Conservation (phyloP, 164 flowering plant species). For the Berberis vulgaris region DNA sequence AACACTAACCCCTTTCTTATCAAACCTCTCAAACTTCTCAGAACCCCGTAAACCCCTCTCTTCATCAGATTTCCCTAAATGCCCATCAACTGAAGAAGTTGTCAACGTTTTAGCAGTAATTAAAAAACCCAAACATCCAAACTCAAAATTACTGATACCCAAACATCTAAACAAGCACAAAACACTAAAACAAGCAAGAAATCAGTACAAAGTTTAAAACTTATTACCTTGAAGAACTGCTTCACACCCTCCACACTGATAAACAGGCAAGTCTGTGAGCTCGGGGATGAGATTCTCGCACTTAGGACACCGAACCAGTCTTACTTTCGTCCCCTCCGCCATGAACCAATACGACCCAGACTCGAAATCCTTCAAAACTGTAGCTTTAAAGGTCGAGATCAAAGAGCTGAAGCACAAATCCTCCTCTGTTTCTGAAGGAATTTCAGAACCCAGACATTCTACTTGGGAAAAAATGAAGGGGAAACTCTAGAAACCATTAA, state of each 20-base stretch:
- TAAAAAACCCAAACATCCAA: slow-evolving; percentile 8
- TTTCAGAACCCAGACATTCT: neutral
- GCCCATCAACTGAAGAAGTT: slow-evolving; percentile 13
- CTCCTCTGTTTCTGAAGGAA: neutral
- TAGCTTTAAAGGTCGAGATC: neutral
- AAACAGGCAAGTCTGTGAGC: slow-evolving; percentile 34
- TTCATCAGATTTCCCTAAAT: slow-evolving; percentile 23
- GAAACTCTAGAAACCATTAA: neutral
- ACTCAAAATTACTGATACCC: slow-evolving; percentile 7
- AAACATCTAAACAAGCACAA: slow-evolving; percentile 1
- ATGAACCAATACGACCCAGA: slow-evolving; percentile 8
- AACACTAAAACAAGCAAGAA: slow-evolving; percentile 2
- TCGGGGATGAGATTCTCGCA: slow-evolving; percentile 49
- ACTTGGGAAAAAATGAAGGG: neutral
- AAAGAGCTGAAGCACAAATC: neutral
- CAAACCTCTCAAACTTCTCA: slow-evolving; percentile 13
- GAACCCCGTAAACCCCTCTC: slow-evolving; percentile 16
- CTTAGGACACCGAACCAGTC: slow-evolving; percentile 59
- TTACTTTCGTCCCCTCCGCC: slow-evolving; percentile 39
- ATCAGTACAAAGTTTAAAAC: neutral
- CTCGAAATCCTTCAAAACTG: neutral
- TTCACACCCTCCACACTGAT: slow-evolving; percentile 58
- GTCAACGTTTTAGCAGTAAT: slow-evolving; percentile 31
- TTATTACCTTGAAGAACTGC: slow-evolving; percentile 45
- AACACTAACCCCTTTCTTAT: neutral